phyloP scores from a whole-genome alignment of 306 rosid species.

The Castanea sativa region DNA sequence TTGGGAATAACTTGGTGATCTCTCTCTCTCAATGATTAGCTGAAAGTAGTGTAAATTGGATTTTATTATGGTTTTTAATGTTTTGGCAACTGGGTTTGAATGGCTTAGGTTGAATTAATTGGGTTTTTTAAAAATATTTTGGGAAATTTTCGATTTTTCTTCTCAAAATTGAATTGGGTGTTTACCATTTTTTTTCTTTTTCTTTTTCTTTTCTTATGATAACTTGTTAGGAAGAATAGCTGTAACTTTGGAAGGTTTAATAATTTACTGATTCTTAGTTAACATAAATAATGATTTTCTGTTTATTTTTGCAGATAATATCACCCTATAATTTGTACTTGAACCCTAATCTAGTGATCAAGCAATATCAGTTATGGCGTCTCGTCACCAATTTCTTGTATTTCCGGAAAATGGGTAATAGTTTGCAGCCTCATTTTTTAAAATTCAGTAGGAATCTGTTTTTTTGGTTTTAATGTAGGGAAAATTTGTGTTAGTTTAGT shows the following conservation, averaged over 20 bases:
- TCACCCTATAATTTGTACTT: slow-evolving; percentile 85
- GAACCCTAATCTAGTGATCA: slow-evolving; percentile 81
- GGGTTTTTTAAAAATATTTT: background rate
- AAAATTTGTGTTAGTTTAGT: too few species aligned
- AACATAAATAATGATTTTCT: background rate
- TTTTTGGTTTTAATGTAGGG: too few species aligned
- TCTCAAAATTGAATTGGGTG: background rate
- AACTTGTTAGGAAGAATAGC: background rate
- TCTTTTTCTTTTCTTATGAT: too few species aligned
- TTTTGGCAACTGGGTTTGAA: background rate
- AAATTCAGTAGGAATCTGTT: too few species aligned
- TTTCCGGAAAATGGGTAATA: slow-evolving; percentile 88
- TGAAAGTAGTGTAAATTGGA: background rate
- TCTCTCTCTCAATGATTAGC: background rate
- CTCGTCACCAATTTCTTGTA: slow-evolving; percentile 87
- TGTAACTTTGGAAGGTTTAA: slow-evolving; percentile 8
- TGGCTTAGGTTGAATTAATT: slow-evolving; percentile 1
- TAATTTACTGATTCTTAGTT: slow-evolving; percentile 1
- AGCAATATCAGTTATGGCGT: slow-evolving; percentile 91
- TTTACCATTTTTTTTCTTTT: background rate
- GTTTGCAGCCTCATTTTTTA: background rate
- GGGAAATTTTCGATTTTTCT: background rate
- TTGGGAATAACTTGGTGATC: background rate
- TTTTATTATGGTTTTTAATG: background rate
- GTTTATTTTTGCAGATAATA: slow-evolving; percentile 63